Evolutionary conservation across 768 basidiomycete species (phyloP), one percentile per base, ranked within the genome.

Genomic region (Omphalotus guepiniiformis): DNA sequence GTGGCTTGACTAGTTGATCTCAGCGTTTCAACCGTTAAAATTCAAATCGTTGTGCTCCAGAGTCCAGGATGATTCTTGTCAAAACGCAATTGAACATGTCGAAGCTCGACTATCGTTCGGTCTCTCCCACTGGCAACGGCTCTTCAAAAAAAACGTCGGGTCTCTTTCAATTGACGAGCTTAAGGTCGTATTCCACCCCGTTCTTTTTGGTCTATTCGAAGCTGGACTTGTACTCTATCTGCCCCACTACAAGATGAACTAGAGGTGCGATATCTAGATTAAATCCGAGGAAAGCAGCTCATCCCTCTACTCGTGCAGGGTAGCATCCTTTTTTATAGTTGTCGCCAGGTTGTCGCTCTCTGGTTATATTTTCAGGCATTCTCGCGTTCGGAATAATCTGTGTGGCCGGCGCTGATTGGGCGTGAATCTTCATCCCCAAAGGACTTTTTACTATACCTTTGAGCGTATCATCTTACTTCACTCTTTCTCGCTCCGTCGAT

Each of bases 391-490:
- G 65, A 1, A 78, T 85, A 39, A 62, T 69, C 7, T 58, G 74
- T 13, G 75, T 85, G 42, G 19, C 15, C 19, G 42, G 42, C 6
- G 30, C 42, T 3, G 80, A 77, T 1, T 84, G 82, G 81, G 67
- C 74, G 27, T 83, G 78, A 81, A 72, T 80, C 53, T 79, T 80
- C 53, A 76, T 79, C 30, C 34, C 78, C 15, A 73, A 58, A 53
- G 80, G 80, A 3, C 54, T 69, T 1, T 71, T 80, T 55, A 74
- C 76, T 0, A 57, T 69, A 32, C 43, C 72, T 2, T 70, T 76
- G 50, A 80, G 78, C 1, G 18, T 71, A 5, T 28, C 60, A 4
- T 58, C 68, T 0, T 75, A 66, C 63, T 68, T 68, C 49, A 25
- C 78, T 22, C 57, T 75, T 38, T 72, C 79, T 32, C 55, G 58